Evolutionary conservation across 2,329 filamentous ascomycete genomes (phyloP).

Genomic region (Ophiostoma pallidulum): DNA sequence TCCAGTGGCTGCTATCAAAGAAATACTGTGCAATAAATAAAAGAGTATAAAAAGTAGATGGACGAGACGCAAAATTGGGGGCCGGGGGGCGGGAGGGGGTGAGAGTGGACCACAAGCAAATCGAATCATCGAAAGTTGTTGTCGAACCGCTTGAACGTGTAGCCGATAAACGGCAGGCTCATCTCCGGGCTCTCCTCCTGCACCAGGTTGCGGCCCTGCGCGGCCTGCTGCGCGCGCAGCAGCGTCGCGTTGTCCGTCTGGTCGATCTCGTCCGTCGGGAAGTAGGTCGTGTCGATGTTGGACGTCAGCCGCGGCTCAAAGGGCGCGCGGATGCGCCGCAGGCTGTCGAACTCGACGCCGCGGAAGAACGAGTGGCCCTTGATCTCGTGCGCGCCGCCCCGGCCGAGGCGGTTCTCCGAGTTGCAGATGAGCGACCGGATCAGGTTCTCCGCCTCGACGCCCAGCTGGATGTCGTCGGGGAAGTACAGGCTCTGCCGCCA

Average conservation of each 20-base stretch:
- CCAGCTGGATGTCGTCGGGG: conserved; percentile 86
- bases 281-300: conserved; percentile 94
- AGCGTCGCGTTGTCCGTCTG: conserved; percentile 88
- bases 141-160: conserved; percentile 95
- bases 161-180: conserved; percentile 91
- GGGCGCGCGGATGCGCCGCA: conserved; percentile 86
- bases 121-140: conserved; percentile 52
- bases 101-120: too few species aligned
- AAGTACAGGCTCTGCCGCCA: conserved; percentile 95
- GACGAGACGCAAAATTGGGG: too few species aligned
- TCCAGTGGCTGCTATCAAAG: too few species aligned
- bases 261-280: conserved; percentile 97
- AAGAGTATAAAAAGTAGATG: too few species aligned
- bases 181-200: conserved; percentile 82
- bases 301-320: conserved; percentile 92
- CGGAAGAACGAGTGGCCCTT: conserved; percentile 94
- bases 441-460: conserved; percentile 80
- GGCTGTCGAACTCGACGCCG: conserved; percentile 86
- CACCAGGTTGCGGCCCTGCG: conserved; percentile 44
- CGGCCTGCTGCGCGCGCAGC: conserved; percentile 69
- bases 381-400: conserved; percentile 80
- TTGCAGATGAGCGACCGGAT: conserved; percentile 93
- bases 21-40: too few species aligned
- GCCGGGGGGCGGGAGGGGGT: too few species aligned
- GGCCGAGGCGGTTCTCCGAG: conserved; percentile 81